These are phyloP conservation scores for Arthromyces matolae DNA, from an alignment of 768 basidiomycete genomes.

Conservation along the genomic window DNA sequence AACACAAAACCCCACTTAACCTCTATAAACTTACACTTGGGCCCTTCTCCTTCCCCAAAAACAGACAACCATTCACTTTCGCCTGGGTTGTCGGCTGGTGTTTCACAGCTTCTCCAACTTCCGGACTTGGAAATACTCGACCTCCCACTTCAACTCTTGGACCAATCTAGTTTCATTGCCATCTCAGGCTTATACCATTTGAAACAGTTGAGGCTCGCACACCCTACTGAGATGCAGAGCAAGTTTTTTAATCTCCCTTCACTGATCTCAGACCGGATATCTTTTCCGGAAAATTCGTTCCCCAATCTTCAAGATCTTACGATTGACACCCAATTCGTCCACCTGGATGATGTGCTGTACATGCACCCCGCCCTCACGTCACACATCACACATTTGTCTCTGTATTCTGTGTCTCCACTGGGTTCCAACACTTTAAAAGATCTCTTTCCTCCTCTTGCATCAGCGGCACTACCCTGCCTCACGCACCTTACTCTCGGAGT, in stretches of 20 bases:
- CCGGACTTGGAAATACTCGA: neutral
- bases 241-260: neutral
- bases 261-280: neutral
- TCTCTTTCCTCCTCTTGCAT: neutral
- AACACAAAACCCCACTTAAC: constrained; percentile 1
- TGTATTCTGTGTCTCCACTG: neutral
- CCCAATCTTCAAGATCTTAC: neutral
- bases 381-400: neutral
- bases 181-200: constrained; percentile 1
- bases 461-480: neutral
- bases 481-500: constrained; percentile 7
- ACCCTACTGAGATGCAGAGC: neutral
- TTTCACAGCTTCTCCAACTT: too few species aligned
- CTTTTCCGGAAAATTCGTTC: neutral
- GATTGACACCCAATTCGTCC: neutral
- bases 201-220: neutral
- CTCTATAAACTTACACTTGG: constrained; percentile 1
- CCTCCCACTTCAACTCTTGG: neutral
- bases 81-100: too few species aligned
- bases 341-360: neutral
- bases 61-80: neutral
- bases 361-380: constrained; percentile 1
- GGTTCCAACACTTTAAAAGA: neutral
- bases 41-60: neutral
- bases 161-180: neutral